phyloP scores from a whole-genome alignment of 192 early-diverging fungal species.

The Lunasporangiospora selenospora region DNA sequence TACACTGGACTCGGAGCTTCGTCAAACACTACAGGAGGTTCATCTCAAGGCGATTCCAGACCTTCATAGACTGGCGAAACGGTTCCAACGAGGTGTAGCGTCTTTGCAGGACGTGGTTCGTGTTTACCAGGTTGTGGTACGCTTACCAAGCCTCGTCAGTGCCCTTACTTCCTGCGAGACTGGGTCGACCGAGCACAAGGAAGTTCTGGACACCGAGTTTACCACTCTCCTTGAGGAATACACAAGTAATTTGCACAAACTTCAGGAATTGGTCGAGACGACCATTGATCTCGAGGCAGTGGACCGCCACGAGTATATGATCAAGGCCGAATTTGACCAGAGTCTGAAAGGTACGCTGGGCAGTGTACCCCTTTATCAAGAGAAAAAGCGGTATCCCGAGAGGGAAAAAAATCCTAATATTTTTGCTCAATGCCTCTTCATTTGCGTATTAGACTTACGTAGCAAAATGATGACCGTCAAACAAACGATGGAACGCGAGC shows the following conservation, averaged over 20 bases:
- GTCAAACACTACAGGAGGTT: conserved; percentile 70
- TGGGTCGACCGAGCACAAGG: conserved; percentile 42
- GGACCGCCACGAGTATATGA: conserved; percentile 86
- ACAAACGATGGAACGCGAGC: conserved; percentile 32
- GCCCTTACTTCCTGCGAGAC: conserved; percentile 56
- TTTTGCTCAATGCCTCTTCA: background rate
- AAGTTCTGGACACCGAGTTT: conserved; percentile 64
- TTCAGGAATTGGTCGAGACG: conserved; percentile 87
- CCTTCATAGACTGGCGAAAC: conserved; percentile 85
- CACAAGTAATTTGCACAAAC: conserved; percentile 62
- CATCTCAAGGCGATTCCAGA: conserved; percentile 87
- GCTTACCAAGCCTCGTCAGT: conserved; percentile 69
- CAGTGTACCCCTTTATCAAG: background rate
- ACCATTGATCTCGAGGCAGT: conserved; percentile 88
- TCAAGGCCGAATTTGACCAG: conserved; percentile 86
- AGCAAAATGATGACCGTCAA: conserved; percentile 34
- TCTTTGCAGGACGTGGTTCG: conserved; percentile 88
- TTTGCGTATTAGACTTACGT: conserved; percentile 20
- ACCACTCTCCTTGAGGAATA: conserved; percentile 58
- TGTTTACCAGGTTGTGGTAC: conserved; percentile 84
- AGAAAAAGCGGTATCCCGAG: no score
- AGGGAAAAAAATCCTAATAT: no score
- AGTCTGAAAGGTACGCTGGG: conserved; percentile 62
- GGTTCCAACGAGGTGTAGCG: conserved; percentile 81
- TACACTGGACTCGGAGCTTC: conserved; percentile 65